phyloP scores from a whole-genome alignment of 768 basidiomycete genomes.

The Leccinum sublutescens region DNA sequence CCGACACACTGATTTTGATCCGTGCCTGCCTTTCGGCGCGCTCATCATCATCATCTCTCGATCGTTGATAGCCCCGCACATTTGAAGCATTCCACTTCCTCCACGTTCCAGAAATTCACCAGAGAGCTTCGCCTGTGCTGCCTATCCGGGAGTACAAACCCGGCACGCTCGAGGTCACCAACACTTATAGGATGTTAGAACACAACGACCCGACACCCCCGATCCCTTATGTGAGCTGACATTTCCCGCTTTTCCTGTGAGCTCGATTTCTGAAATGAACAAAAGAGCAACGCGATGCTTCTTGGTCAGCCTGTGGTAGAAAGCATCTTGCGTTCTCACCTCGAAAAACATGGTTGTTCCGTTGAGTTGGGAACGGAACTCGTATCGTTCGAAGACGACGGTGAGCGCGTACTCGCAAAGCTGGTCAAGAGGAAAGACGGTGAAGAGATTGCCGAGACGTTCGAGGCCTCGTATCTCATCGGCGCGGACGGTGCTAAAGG shows the following conservation, averaged over 20 bases:
- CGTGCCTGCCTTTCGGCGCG: too few species aligned
- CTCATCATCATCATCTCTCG: background rate
- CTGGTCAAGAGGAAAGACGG: conserved; percentile 30
- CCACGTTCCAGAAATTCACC: conserved; percentile 37
- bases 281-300: conserved; percentile 10
- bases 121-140: conserved; percentile 26
- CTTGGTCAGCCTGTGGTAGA: conserved; percentile 34
- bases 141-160: conserved; percentile 36
- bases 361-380: conserved; percentile 49
- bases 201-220: conserved; percentile 23
- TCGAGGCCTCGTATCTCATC: conserved; percentile 35
- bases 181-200: conserved; percentile 1
- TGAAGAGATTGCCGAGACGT: conserved; percentile 26
- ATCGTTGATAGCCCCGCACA: conserved; percentile 29
- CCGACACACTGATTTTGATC: background rate
- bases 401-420: conserved; percentile 36
- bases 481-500: conserved; percentile 42
- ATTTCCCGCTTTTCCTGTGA: background rate
- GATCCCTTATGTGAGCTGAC: conserved; percentile 26
- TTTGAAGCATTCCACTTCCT: conserved; percentile 44
- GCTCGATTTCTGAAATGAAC: background rate
- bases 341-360: conserved; percentile 22
- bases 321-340: conserved; percentile 17
- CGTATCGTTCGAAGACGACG: conserved; percentile 39
- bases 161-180: conserved; percentile 18